Evolutionary conservation across 768 basidiomycete genomes (phyloP), one percentile per base, ranked within the genome.

Genomic region (Lactarius evosmus): DNA sequence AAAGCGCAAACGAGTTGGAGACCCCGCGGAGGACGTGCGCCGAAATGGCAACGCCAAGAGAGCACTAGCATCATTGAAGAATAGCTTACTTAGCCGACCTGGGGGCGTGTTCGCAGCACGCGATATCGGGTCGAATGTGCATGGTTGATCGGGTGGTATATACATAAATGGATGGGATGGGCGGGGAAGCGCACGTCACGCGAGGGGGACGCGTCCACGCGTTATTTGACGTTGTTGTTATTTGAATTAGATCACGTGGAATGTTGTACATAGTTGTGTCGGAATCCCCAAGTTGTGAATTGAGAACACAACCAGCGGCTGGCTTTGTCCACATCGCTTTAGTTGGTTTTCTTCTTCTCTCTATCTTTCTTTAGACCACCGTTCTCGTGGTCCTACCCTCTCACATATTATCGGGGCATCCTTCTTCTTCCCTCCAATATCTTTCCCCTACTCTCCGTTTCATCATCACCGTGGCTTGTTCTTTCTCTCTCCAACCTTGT

Each of bases 51-150:
- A 89, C 70, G 80, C 85, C 4, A 90, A 83, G 74, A 86, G 78
- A 69, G 85, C 86, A n/a, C 73, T 93, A 66, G 78, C 80, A 52
- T 78, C 82, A 73, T 79, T 93, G 66, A 89, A 82, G 72, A 85
- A 82, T 51, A 83, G 78, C 56, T 74, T 93, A 46, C 78, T 92
- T 57, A 82, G 80, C 32, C 78, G 82, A 25, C 85, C 83, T 65
- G 69, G 70, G n/a, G 49, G 63, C 0, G 25, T 53, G 46, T 3
- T 25, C 12, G 12, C 46, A 25, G 14, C 46, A 25, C 17, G 40
- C 2, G 40, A 40, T 19, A 7, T 19, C 1, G 46, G 46, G 25
- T 40, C 36, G 9, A n/a, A 9, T 8, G 7, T 22, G 9, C n/a
- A 14, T n/a, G 41, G n/a, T 2, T 40, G 16, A 41, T 30, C 16